phyloP scores from a whole-genome alignment of 139 green algal genomes.

The Gonium pectorale region DNA sequence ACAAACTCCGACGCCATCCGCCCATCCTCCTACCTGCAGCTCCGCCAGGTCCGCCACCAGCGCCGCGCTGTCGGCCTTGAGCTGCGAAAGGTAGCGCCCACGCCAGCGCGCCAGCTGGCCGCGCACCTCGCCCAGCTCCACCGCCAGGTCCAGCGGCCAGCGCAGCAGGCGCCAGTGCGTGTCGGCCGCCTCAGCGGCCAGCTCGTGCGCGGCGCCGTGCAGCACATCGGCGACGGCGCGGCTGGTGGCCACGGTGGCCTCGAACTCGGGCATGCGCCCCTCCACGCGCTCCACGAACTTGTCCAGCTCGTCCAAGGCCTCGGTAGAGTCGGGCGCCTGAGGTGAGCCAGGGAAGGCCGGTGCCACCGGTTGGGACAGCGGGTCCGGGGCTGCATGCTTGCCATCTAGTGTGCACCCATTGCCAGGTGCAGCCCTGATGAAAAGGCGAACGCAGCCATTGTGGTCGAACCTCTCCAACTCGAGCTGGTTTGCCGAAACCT shows the following conservation, averaged over 20 bases:
- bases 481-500: too few species aligned
- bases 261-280: constrained; percentile 58
- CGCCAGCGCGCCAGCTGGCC: constrained; percentile 43
- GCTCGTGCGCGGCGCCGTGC: constrained; percentile 50
- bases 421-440: too few species aligned
- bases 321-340: constrained; percentile 66
- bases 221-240: constrained; percentile 53
- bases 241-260: constrained; percentile 20
- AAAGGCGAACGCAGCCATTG: too few species aligned
- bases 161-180: constrained; percentile 70
- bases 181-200: constrained; percentile 50
- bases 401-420: too few species aligned
- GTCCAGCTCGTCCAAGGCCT: constrained; percentile 78
- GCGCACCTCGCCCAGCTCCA: constrained; percentile 52
- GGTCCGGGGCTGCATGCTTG: too few species aligned
- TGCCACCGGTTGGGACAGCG: too few species aligned
- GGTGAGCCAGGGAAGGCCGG: not conserved
- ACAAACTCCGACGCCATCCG: too few species aligned
- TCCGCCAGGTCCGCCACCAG: constrained; percentile 59
- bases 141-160: constrained; percentile 69
- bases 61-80: constrained; percentile 55
- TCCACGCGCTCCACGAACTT: constrained; percentile 69
- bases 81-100: constrained; percentile 59
- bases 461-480: too few species aligned
- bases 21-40: constrained; percentile 49